Conservation (phyloP, 2,329 filamentous ascomycete genomes). For the Incumbomyces delicatus region DNA sequence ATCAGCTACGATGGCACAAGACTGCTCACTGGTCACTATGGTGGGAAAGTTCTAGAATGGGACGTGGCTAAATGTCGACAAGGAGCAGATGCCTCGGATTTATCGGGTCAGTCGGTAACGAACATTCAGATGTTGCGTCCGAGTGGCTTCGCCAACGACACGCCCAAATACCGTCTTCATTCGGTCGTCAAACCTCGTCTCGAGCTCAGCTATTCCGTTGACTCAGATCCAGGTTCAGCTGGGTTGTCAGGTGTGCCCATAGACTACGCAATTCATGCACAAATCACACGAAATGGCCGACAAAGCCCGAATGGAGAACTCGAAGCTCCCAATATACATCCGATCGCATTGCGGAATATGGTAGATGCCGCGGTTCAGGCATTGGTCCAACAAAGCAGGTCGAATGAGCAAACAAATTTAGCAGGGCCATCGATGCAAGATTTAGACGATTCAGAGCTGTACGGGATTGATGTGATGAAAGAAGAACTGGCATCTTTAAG, state of each 20-base stretch:
- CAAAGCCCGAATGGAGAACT: constrained; percentile 5
- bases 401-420: constrained; percentile 8
- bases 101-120: constrained; percentile 66
- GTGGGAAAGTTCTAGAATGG: constrained; percentile 72
- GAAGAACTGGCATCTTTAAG: constrained; percentile 31
- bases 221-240: constrained; percentile 22
- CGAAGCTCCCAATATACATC: constrained; percentile 25
- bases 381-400: constrained; percentile 3
- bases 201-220: constrained; percentile 28
- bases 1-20: constrained; percentile 74
- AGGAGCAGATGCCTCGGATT: constrained; percentile 55
- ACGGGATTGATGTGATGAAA: constrained; percentile 23
- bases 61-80: constrained; percentile 63
- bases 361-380: constrained; percentile 19
- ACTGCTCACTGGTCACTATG: constrained; percentile 70
- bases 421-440: constrained; percentile 22
- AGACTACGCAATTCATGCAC: constrained; percentile 29
- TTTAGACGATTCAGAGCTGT: constrained; percentile 11
- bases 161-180: constrained; percentile 41
- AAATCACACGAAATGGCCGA: constrained; percentile 5
- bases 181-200: constrained; percentile 66
- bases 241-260: constrained; percentile 25
- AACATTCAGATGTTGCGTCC: constrained; percentile 68
- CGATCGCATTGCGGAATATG: constrained; percentile 11
- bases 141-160: constrained; percentile 32